A percentile compares a stretch with the other conserved stretches of the same genome.
These are phyloP conservation scores for Jatropha curcas DNA, from an alignment of 345 rosid species.

Conservation along the genomic window DNA sequence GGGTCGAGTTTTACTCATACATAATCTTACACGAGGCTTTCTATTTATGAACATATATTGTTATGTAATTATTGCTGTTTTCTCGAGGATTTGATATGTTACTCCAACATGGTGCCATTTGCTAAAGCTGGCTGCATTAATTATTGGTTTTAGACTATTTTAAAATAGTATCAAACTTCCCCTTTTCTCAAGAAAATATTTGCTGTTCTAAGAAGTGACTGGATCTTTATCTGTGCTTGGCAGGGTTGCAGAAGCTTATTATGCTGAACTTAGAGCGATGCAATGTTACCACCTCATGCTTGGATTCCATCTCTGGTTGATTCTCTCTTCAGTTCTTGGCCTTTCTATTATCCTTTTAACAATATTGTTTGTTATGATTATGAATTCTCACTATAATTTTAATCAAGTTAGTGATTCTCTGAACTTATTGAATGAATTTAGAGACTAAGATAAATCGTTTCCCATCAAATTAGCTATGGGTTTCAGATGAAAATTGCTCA, in stretches of 20 bases:
- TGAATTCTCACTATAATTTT: background rate
- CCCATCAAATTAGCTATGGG: background rate
- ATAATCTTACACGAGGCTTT: background rate
- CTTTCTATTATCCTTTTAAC: background rate
- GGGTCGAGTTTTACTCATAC: background rate
- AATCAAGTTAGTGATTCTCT: background rate
- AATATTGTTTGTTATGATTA: background rate
- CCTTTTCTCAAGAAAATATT: no score
- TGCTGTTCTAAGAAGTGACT: background rate
- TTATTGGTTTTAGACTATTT: no score
- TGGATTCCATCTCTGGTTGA: slow-evolving; percentile 8
- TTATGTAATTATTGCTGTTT: background rate
- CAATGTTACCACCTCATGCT: background rate
- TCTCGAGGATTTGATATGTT: background rate
- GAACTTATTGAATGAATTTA: background rate
- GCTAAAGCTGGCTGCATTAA: background rate
- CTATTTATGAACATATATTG: background rate
- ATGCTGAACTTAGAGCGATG: slow-evolving; percentile 73
- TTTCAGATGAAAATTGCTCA: background rate
- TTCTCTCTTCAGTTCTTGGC: background rate
- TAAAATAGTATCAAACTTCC: no score
- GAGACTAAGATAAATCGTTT: background rate
- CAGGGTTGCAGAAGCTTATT: slow-evolving; percentile 69
- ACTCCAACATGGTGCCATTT: background rate
- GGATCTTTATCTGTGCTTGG: slow-evolving; percentile 6